Evolutionary conservation across 345 rosid species (phyloP), one percentile per base, ranked within the genome.

Genomic region (Acer saccharum): DNA sequence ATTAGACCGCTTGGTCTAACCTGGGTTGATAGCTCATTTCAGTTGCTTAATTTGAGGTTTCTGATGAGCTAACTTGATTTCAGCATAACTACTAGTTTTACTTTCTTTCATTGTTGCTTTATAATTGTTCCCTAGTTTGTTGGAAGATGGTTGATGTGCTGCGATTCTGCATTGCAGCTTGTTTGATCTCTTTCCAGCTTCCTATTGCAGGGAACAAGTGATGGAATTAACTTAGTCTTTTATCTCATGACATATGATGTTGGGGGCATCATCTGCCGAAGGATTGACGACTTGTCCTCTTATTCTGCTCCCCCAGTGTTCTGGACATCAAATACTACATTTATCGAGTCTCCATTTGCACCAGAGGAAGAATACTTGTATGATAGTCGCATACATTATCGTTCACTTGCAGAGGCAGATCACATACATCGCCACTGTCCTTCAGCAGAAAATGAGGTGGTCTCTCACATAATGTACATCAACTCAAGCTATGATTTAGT

Each of bases 181-280:
- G 14, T 70, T 65, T 84, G 80, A 74, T 67, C 66, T 43, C 72
- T 77, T 72, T 73, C 32, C 62, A 72, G 83, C 82, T 77, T 48
- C 29, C 54, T 23, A 50, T 77, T 82, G 82, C 93, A 91, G 99
- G 99, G 98, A 46, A 80, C 88, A 17, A 83, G 90, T 77, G 89
- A 85, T 73, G 93, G 81, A 61, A 82, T 81, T 86, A 91, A 86
- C 76, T 68, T 92, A 88, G 93, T 88, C 72, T 91, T 94, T 71
- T 96, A 87, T 84, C 83, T 89, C 10, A 89, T 95, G n/a, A 83
- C 84, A 50, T 92, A 92, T 73, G 97, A 94, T 87, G 97, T 77
- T 70, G 95, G 91, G 43, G 90, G 96, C 74, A 84, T 93, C 82
- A 71, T 91, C 76, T 93, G 99, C 80, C 88, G 90, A 65, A 92